A percentile compares a stretch with the other conserved stretches of the same genome.
Conservation (phyloP, 163 green algal genomes). For the Scenedesmus sp. region DNA sequence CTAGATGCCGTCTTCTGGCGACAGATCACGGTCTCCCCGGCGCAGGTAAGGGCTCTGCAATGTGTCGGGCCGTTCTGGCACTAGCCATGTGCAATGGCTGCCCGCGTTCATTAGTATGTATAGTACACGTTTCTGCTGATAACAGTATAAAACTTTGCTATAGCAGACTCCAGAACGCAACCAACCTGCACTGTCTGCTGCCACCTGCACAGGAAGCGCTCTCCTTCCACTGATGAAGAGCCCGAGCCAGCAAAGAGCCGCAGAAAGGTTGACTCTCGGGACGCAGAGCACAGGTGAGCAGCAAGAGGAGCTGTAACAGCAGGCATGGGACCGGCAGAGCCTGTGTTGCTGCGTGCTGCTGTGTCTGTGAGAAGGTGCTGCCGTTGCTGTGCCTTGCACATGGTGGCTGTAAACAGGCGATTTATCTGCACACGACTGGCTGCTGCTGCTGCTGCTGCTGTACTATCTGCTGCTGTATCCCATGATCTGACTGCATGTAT, state of each 20-base stretch:
- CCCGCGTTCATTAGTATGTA: too few relatives aligned
- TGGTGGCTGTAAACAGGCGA: too few relatives aligned
- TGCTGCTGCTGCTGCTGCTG: neutral
- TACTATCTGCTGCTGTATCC: too few relatives aligned
- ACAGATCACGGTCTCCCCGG: constrained; percentile 2
- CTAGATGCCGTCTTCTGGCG: neutral
- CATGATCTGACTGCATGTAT: neutral
- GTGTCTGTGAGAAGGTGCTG: too few relatives aligned
- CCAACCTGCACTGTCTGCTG: neutral
- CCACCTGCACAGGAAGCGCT: neutral
- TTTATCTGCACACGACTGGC: neutral
- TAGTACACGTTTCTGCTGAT: too few relatives aligned
- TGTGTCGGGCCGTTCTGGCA: neutral
- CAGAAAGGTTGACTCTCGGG: neutral
- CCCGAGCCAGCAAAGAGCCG: neutral
- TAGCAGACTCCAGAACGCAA: neutral
- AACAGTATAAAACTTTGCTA: neutral
- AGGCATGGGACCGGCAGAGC: neutral
- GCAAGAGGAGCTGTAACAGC: neutral
- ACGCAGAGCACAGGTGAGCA: neutral
- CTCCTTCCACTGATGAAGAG: neutral
- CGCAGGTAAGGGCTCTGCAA: neutral
- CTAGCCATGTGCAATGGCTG: neutral
- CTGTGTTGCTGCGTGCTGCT: neutral
- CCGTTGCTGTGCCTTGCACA: neutral